Base-by-base conservation (phyloP, 805 yeast genomes). In the Metschnikowia amazonensis region DNA sequence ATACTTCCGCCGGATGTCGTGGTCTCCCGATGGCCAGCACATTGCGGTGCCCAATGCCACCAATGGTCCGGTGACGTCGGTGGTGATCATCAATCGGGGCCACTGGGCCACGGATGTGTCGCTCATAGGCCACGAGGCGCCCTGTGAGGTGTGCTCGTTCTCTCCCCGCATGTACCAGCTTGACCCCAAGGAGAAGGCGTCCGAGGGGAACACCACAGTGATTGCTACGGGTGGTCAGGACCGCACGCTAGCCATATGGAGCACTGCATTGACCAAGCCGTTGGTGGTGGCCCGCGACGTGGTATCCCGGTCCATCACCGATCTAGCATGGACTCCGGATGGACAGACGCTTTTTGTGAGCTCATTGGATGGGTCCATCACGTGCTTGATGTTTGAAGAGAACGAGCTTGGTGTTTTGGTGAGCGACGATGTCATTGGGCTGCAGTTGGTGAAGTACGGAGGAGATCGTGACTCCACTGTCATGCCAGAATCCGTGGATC, bases 181-280 rank as follows among this genome's bases (percentile, higher is more conserved):
- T n/a, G 47, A 48, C 7, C 50, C 35, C n/a, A 44, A 36, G n/a
- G 38, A 44, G n/a, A 38, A 18, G n/a, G 36, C 10, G 6, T 21
- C 73, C 10, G 63, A 48, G 29, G 62, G 63, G 50, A 67, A 75
- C 43, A 74, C 85, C 6, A 84, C 96, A 0, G 78, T 92, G 0
- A 72, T 92, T n/a, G 97, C 97, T 2, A 86, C 97, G 24, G 97
- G 92, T 11, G 98, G 98, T 9, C 98, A 92, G 65, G 99, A 92
- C 64, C 82, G 87, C 57, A 78, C 89, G 1, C 65, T 94, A 31
- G 95, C 89, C 0, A 71, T 92, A 5, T 92, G 99, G 99, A 82
- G 82, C 57, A 92, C 96, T 0, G 66, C 78, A 2, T 75, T 74
- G 43, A 77, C 89, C 4, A 74, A 87, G 41, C 98, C 99, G 1